These are phyloP conservation scores for Aspergillus japonicus DNA, from an alignment of 2,329 filamentous ascomycete species.

Conservation along the genomic window DNA sequence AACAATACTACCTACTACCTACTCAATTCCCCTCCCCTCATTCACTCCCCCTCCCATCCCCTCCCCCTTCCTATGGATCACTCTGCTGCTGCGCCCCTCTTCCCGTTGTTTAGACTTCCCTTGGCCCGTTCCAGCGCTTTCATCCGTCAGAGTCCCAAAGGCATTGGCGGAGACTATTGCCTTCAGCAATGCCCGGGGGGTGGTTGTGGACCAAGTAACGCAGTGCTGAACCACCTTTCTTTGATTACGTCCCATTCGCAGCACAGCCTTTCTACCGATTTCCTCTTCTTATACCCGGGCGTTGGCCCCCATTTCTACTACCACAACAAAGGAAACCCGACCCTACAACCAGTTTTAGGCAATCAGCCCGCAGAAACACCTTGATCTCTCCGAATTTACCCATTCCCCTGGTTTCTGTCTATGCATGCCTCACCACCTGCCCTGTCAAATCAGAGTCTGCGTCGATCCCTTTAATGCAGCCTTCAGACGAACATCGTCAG, in stretches of 20 bases:
- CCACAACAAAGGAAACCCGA: neutral
- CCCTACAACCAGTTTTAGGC: neutral
- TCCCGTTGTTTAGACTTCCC: neutral
- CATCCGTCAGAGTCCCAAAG: neutral
- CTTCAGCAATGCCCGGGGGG: neutral
- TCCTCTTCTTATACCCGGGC: neutral
- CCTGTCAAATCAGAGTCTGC: conserved; percentile 8
- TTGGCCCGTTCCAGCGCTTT: neutral
- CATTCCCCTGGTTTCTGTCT: neutral
- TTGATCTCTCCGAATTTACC: neutral
- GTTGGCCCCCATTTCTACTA: neutral
- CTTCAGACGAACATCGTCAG: conserved; percentile 14
- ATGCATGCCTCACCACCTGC: neutral
- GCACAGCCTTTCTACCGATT: neutral
- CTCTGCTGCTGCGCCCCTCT: neutral
- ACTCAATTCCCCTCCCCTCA: neutral
- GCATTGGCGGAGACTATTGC: neutral
- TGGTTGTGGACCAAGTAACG: too few relatives aligned
- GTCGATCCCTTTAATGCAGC: conserved; percentile 18
- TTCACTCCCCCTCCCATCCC: neutral
- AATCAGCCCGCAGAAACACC: neutral
- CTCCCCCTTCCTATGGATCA: neutral
- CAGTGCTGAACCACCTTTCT: neutral
- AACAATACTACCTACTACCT: too few relatives aligned
- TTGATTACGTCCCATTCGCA: neutral